Conservation (phyloP, 352 stramenopile species). For the Phytophthora uliginosa region DNA sequence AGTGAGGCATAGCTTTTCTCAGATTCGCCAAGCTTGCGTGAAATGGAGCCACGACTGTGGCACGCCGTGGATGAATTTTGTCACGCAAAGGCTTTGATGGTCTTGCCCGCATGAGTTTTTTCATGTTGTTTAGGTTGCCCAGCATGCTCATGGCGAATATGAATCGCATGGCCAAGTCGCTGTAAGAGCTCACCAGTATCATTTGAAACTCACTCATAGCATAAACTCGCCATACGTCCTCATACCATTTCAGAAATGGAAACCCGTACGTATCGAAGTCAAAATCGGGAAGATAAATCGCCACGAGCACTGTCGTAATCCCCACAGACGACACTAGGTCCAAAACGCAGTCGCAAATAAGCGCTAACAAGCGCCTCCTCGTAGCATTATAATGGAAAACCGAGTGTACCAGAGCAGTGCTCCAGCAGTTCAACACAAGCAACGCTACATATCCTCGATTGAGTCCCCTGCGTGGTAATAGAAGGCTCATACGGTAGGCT, state of each 20-base stretch:
- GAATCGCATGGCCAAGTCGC: slow-evolving; percentile 17
- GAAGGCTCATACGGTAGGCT: slow-evolving; percentile 15
- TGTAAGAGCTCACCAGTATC: slow-evolving; percentile 26
- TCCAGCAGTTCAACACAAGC: slow-evolving; percentile 40
- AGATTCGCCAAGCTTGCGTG: slow-evolving; percentile 16
- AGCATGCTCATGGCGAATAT: slow-evolving; percentile 24
- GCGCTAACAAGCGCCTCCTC: slow-evolving; percentile 18
- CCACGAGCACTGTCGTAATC: slow-evolving; percentile 7
- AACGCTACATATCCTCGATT: slow-evolving; percentile 26
- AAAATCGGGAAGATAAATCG: slow-evolving; percentile 23
- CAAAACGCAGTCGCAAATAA: slow-evolving; percentile 31
- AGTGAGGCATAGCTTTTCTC: slow-evolving; percentile 8
- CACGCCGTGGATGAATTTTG: slow-evolving; percentile 2
- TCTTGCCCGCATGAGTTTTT: slow-evolving; percentile 21
- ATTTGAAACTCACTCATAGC: slow-evolving; percentile 43
- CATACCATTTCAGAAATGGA: slow-evolving; percentile 35
- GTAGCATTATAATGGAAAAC: slow-evolving; percentile 6
- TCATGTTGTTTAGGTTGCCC: slow-evolving; percentile 30
- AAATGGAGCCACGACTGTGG: slow-evolving; percentile 30
- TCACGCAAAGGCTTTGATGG: neutral
- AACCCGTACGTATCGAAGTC: slow-evolving; percentile 11
- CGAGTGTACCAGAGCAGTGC: slow-evolving; percentile 3
- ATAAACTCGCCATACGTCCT: slow-evolving; percentile 38
- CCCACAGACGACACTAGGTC: slow-evolving; percentile 42
- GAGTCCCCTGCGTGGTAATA: slow-evolving; percentile 12